Conservation (phyloP, 805 yeast species). For the Cyberlindnera nakhonratchasimensis region DNA sequence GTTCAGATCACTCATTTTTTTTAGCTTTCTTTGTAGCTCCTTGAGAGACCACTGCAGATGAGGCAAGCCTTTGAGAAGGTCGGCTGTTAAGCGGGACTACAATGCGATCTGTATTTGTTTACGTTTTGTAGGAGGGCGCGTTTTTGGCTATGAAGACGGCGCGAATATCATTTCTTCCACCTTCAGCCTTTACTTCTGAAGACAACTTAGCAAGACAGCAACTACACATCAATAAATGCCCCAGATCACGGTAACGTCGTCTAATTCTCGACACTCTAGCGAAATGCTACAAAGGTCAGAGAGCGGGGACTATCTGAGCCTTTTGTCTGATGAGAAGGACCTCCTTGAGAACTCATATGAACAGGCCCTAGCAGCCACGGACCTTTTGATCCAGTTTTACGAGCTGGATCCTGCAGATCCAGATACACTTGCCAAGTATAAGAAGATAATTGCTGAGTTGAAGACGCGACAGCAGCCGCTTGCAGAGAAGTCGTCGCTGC, state of each 20-base stretch:
- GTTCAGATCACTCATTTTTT: background rate
- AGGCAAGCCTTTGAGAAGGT: no score
- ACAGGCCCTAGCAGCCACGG: slow-evolving; percentile 10
- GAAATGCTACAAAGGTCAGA: background rate
- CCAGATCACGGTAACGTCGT: background rate
- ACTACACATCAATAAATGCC: background rate
- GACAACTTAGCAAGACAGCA: no score
- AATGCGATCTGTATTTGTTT: no score
- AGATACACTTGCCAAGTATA: slow-evolving; percentile 3
- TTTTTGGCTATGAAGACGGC: no score
- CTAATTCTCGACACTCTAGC: background rate
- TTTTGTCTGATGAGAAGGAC: slow-evolving; percentile 10
- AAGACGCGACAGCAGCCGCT: slow-evolving; percentile 6
- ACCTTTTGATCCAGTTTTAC: slow-evolving; percentile 19
- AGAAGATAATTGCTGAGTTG: background rate
- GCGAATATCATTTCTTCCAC: no score
- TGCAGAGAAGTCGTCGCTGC: slow-evolving; percentile 3
- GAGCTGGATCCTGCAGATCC: slow-evolving; percentile 12
- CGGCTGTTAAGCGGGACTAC: no score
- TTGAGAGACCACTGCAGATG: no score
- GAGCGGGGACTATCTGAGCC: slow-evolving; percentile 1
- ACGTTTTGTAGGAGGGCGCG: no score
- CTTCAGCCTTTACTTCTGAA: no score
- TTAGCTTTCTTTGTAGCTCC: background rate
- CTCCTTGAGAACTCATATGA: slow-evolving; percentile 13